Evolutionary conservation across 2,329 filamentous ascomycete species (phyloP), one percentile per base, ranked within the genome.

Genomic region (Cercospora zeina): DNA sequence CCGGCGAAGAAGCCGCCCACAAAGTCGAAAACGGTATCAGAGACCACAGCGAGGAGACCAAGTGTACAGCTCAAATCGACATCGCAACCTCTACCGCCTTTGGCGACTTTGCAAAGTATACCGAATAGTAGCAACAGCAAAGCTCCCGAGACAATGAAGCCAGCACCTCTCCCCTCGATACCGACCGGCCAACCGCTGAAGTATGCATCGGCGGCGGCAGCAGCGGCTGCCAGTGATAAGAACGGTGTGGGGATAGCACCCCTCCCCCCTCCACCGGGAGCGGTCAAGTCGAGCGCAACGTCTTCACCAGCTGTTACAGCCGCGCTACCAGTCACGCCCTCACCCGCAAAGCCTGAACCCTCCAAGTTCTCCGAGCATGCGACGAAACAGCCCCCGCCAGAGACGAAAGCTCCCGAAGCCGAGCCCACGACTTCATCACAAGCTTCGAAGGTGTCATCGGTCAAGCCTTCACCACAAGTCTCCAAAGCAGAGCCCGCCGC

Each of bases 201-300:
- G 78, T 99, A 99, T 75, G 95, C 95, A 49, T 97, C 95, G 37
- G 95, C 95, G 0, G 95, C 95, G 0, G 95, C 95, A 0, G 95
- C 95, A 0, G 95, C 93, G 0, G 93, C 95, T 0, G 91, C 93
- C 50, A 92, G 87, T 75, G 92, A 96, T 78, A 93, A 91, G 79
- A 93, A 89, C 74, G 84, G 84, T 58, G 89, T 97, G 31, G 95
- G 95, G 27, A 97, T 99, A 72, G 88, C 93, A 62, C 95, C 95
- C 42, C 82, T 97, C 72, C 95, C 95, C 59, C 93, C 95, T 65
- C 95, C 95, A 71, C 92, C 92, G 30, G 89, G 89, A 58, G 76
- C 78, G 31, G 78, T 79, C 58, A 83, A 79, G 71, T 73, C 82
- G 54, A 85, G 82, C 64, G 82, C 87, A 27, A 87, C 83, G 27